Conservation (phyloP, 192 early-diverging fungal species). For the Umbelopsis vinacea region DNA sequence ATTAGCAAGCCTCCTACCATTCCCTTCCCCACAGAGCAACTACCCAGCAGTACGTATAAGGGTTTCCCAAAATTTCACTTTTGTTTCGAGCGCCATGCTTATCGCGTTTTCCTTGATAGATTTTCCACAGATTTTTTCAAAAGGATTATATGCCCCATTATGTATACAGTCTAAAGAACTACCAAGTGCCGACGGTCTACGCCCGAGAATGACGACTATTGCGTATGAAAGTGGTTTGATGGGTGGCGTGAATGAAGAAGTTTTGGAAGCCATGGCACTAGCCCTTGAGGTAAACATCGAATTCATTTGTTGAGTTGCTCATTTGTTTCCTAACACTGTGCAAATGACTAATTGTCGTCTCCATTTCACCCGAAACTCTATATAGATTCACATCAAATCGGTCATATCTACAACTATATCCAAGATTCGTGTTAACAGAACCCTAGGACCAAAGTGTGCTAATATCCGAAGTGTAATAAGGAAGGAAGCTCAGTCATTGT, state of each 20-base stretch:
- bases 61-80: not conserved
- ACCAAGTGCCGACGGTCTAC: slow-evolving; percentile 65
- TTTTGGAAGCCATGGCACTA: slow-evolving; percentile 66
- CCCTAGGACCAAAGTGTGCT: slow-evolving; percentile 46
- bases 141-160: slow-evolving; percentile 69
- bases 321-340: not conserved
- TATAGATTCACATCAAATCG: slow-evolving; percentile 66
- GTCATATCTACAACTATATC: slow-evolving; percentile 69
- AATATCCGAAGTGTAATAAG: slow-evolving; percentile 6
- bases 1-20: slow-evolving; percentile 51
- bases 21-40: slow-evolving; percentile 51
- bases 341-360: not conserved
- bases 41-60: slow-evolving; percentile 54
- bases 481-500: slow-evolving; percentile 2
- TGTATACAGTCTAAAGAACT: slow-evolving; percentile 69
- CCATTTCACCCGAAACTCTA: not conserved
- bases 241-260: slow-evolving; percentile 64
- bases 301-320: not conserved
- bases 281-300: slow-evolving; percentile 60
- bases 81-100: not conserved
- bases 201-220: slow-evolving; percentile 68
- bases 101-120: slow-evolving; percentile 18
- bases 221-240: slow-evolving; percentile 70
- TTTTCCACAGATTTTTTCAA: slow-evolving; percentile 59
- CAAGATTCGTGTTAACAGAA: slow-evolving; percentile 65